Conservation (phyloP, 768 basidiomycete species). For the Phaeotremella skinneri region DNA sequence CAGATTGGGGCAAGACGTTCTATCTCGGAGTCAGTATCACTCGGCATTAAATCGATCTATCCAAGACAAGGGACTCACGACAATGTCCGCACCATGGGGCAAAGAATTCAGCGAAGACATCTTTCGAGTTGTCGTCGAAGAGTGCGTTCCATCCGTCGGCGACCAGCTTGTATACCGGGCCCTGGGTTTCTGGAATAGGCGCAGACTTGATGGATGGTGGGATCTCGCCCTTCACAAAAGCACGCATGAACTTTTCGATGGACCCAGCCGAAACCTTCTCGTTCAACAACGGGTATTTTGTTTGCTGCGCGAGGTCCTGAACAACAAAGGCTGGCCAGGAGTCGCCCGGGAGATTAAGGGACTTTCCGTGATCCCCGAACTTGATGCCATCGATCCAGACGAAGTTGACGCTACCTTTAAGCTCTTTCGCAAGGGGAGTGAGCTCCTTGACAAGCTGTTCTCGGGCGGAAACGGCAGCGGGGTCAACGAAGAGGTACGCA, state of each 20-base stretch:
- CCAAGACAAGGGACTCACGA: constrained; percentile 13
- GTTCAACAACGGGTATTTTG: constrained; percentile 69
- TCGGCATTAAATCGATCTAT: background rate
- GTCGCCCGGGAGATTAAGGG: constrained; percentile 77
- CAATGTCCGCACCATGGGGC: constrained; percentile 76
- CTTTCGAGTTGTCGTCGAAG: constrained; percentile 78
- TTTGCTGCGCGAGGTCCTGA: constrained; percentile 76
- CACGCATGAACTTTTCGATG: constrained; percentile 62
- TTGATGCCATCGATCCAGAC: constrained; percentile 97
- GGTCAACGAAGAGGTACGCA: constrained; percentile 91
- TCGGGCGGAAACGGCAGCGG: constrained; percentile 61
- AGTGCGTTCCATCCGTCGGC: constrained; percentile 85
- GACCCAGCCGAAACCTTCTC: constrained; percentile 57
- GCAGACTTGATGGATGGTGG: constrained; percentile 84
- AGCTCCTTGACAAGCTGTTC: constrained; percentile 66
- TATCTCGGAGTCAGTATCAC: constrained; percentile 16
- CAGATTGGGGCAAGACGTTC: constrained; percentile 84
- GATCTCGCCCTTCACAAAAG: constrained; percentile 70
- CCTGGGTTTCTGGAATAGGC: constrained; percentile 78
- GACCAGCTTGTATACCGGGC: constrained; percentile 77
- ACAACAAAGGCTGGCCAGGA: constrained; percentile 94
- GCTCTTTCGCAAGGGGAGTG: constrained; percentile 72
- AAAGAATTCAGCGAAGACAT: constrained; percentile 95
- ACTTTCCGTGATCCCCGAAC: constrained; percentile 92
- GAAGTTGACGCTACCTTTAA: constrained; percentile 88